These are phyloP conservation scores for Potentilla sterilis DNA, from an alignment of 306 rosid species.

Conservation along the genomic window DNA sequence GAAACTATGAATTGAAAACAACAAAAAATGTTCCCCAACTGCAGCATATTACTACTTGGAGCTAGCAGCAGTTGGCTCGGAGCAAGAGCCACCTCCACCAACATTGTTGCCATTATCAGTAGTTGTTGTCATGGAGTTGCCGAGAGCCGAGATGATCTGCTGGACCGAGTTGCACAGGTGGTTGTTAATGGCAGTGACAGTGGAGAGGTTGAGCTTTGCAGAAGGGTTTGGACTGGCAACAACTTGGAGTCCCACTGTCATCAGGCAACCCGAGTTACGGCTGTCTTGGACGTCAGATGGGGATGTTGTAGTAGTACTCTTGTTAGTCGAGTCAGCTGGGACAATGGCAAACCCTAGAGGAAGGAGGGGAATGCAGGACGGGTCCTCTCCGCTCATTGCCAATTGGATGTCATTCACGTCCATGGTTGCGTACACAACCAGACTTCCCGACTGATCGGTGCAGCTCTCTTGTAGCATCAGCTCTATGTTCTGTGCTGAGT, in stretches of 20 bases:
- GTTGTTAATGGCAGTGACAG: constrained; percentile 75
- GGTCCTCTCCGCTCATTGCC: constrained; percentile 90
- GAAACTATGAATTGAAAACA: background rate
- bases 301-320: constrained; percentile 4
- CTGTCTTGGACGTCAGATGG: constrained; percentile 27
- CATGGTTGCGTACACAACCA: constrained; percentile 69
- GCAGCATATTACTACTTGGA: constrained; percentile 28
- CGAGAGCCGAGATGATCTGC: constrained; percentile 63
- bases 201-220: constrained; percentile 72
- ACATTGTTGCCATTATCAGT: constrained; percentile 20
- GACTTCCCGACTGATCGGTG: constrained; percentile 77
- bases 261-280: constrained; percentile 46
- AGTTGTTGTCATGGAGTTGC: background rate
- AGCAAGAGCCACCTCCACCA: constrained; percentile 28
- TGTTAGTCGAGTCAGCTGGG: constrained; percentile 37
- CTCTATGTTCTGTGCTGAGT: constrained; percentile 87
- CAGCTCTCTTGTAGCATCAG: constrained; percentile 93
- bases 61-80: constrained; percentile 32
- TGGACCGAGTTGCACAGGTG: constrained; percentile 78
- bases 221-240: constrained; percentile 80
- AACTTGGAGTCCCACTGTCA: constrained; percentile 76
- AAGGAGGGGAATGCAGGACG: constrained; percentile 83
- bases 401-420: constrained; percentile 83
- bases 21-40: background rate
- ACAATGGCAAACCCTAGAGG: constrained; percentile 80